Evolutionary conservation across 148 eudicot species (phyloP), one percentile per base, ranked within the genome.

Genomic region (Cornus suecica): DNA sequence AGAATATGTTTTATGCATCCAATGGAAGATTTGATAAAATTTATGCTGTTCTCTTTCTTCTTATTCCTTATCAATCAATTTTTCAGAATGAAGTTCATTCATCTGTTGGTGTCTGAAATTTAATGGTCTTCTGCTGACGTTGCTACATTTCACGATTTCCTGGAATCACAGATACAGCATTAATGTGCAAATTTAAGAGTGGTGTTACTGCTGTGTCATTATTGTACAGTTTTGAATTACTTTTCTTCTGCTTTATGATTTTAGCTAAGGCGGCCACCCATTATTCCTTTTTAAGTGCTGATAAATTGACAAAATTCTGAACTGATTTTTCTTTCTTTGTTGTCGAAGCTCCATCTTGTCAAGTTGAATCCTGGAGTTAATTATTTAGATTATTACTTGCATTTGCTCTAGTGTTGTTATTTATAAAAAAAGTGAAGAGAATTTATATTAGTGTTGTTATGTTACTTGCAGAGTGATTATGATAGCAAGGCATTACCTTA

Each of bases 401-500:
- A 78, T 77, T 41, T 72, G 28, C 71, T 66, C 69, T 62, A 48
- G 25, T 42, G 20, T 71, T 74, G 54, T 75, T 54, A 4, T 64
- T 76, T 80, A 84, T 96, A 96, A 87, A 77, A 90, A 89, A 69
- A 84, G 85, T 78, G 97, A 91, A 65, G 22, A 78, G 83, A 69
- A 78, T 76, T 37, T 71, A 27, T 70, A n/a, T 66, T 75, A 66
- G 31, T 63, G 51, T 66, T 76, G 51, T 71, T 75, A 32, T 76
- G 56, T 73, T 56, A 4, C 68, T 76, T 80, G 85, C 97, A 95
- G 99, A 87, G 79, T 82, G 92, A 89, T 69, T 85, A 84, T 78
- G 97, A 91, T 80, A 83, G 80, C 73, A 84, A 87, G 81, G 92
- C 81, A 78, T 84, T 86, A 25, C 86, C 86, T 58, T 96, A 90